Conservation (phyloP, 306 rosid genomes). For the Ceratonia siliqua region DNA sequence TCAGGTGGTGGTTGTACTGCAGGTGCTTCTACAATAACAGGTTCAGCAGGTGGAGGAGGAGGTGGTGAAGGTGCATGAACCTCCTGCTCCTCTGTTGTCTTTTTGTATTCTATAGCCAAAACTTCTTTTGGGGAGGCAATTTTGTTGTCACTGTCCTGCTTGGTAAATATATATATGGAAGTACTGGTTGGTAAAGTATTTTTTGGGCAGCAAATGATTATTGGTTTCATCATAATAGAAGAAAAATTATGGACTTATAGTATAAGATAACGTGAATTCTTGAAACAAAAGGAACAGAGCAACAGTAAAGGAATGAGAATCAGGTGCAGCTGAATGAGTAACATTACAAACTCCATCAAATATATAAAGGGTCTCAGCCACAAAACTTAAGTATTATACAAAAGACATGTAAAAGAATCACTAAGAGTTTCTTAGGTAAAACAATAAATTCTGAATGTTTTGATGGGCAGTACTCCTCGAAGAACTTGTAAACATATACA, state of each 20-base stretch:
- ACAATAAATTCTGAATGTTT: slow-evolving; percentile 17
- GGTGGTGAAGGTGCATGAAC: slow-evolving; percentile 53
- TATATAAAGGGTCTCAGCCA: too few relatives aligned
- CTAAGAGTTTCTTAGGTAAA: not conserved
- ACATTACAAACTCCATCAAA: too few relatives aligned
- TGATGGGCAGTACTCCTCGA: too few relatives aligned
- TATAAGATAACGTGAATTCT: not conserved
- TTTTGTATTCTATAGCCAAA: slow-evolving; percentile 83
- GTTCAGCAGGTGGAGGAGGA: slow-evolving; percentile 68
- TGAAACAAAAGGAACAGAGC: too few relatives aligned
- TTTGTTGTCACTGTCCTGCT: slow-evolving; percentile 63
- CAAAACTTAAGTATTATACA: not conserved
- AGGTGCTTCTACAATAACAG: slow-evolving; percentile 77
- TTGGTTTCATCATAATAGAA: slow-evolving; percentile 9
- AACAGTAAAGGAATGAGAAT: too few relatives aligned
- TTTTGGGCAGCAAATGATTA: not conserved
- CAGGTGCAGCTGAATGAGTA: too few relatives aligned
- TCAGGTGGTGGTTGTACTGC: slow-evolving; percentile 83
- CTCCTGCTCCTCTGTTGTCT: slow-evolving; percentile 59
- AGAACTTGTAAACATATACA: too few relatives aligned
- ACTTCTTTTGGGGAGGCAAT: slow-evolving; percentile 73
- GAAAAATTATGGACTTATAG: not conserved
- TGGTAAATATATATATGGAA: slow-evolving; percentile 29
- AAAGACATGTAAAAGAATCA: not conserved
- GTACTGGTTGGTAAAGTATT: slow-evolving; percentile 16